These are phyloP conservation scores for Sungouiella blattae DNA, from an alignment of 805 yeast genomes.

Conservation along the genomic window DNA sequence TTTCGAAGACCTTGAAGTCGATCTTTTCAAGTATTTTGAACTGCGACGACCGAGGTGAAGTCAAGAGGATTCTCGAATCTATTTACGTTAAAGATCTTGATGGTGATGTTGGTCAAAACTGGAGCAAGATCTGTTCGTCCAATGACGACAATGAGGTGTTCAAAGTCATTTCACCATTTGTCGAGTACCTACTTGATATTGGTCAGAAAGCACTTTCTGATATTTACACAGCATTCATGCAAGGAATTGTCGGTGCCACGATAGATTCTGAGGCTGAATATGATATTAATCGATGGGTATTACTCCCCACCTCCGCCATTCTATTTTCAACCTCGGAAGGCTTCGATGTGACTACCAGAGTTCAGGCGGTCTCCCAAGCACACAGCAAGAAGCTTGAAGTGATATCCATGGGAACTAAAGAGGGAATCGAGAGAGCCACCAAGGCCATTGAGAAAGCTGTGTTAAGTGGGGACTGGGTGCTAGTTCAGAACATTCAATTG, in stretches of 20 bases:
- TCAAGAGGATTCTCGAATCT: not conserved
- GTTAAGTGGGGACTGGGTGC: conserved; percentile 60
- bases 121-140: not conserved
- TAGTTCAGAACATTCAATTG: conserved; percentile 80
- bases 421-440: conserved; percentile 57
- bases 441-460: conserved; percentile 46
- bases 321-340: conserved; percentile 59
- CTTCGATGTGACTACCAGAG: conserved; percentile 59
- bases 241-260: not conserved
- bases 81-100: not conserved
- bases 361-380: conserved; percentile 43
- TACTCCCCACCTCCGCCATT: conserved; percentile 31
- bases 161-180: conserved; percentile 1
- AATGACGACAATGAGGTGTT: conserved; percentile 1
- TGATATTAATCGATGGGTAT: conserved; percentile 28
- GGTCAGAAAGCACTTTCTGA: conserved; percentile 12
- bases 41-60: too few species aligned
- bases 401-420: conserved; percentile 74
- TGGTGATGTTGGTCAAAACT: conserved; percentile 1
- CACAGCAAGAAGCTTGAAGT: conserved; percentile 26
- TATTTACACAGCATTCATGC: conserved; percentile 14
- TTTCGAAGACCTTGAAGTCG: conserved; percentile 6
- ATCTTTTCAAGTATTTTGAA: not conserved
- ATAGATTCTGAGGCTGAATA: conserved; percentile 13
- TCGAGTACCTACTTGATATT: conserved; percentile 1